Evolutionary conservation across 2,329 filamentous ascomycete species (phyloP).

Genomic region (Fusarium nurragi): DNA sequence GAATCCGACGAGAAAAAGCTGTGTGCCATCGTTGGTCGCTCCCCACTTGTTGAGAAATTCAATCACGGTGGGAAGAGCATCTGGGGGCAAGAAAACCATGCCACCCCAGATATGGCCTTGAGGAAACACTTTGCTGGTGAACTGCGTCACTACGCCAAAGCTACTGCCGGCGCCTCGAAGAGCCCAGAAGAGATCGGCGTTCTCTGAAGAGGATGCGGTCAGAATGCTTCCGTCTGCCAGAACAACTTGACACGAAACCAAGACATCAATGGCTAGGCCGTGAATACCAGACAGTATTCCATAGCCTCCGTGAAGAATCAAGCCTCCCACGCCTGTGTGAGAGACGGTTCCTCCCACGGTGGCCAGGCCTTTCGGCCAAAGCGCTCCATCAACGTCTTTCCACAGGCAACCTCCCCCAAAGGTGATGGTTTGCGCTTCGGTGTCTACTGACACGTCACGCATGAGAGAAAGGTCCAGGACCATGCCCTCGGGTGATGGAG

Average conservation of each 20-base stretch:
- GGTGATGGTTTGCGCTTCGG: slow-evolving; percentile 54
- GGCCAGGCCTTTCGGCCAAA: slow-evolving; percentile 61
- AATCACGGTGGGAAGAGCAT: slow-evolving; percentile 44
- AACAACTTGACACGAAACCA: slow-evolving; percentile 53
- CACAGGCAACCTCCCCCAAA: slow-evolving; percentile 63
- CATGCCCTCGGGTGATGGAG: slow-evolving; percentile 59
- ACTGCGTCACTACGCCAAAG: slow-evolving; percentile 56
- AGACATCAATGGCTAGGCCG: slow-evolving; percentile 59
- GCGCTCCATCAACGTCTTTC: slow-evolving; percentile 63
- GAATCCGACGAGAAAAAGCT: slow-evolving; percentile 31
- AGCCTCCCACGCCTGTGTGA: slow-evolving; percentile 69
- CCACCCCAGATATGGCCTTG: slow-evolving; percentile 49
- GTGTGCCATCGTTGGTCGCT: slow-evolving; percentile 38
- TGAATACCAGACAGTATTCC: slow-evolving; percentile 64
- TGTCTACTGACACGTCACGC: slow-evolving; percentile 59
- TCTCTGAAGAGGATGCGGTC: slow-evolving; percentile 53
- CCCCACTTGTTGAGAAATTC: slow-evolving; percentile 46
- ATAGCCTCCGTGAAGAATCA: slow-evolving; percentile 67
- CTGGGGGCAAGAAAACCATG: slow-evolving; percentile 38
- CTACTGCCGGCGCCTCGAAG: slow-evolving; percentile 53
- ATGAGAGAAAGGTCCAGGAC: slow-evolving; percentile 65
- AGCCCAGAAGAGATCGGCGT: slow-evolving; percentile 56
- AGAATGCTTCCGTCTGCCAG: slow-evolving; percentile 51
- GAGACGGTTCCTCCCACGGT: slow-evolving; percentile 70
- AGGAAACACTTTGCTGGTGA: slow-evolving; percentile 47